These are phyloP conservation scores for Asterophora lycoperdoides DNA, from an alignment of 768 basidiomycete genomes.

Conservation along the genomic window DNA sequence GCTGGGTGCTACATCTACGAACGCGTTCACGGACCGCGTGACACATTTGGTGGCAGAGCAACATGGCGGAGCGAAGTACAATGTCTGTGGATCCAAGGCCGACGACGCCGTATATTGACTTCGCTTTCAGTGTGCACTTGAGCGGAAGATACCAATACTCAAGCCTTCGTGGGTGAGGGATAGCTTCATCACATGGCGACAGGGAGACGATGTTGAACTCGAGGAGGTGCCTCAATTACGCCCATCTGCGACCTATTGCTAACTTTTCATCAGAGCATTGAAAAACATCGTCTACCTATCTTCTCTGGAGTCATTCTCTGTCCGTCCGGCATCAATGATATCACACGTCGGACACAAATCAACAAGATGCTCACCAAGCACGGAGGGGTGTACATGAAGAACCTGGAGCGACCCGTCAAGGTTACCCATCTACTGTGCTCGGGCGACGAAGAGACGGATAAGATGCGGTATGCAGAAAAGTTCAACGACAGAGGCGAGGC, in stretches of 20 bases:
- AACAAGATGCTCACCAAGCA: constrained; percentile 52
- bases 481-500: constrained; percentile 69
- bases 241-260: not conserved
- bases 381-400: constrained; percentile 69
- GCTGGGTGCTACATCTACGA: constrained; percentile 68
- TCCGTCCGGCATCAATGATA: constrained; percentile 70
- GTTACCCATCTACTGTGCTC: constrained; percentile 86
- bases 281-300: constrained; percentile 59
- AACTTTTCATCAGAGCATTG: constrained; percentile 43
- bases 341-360: constrained; percentile 57
- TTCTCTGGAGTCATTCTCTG: constrained; percentile 71
- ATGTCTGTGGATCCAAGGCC: constrained; percentile 35
- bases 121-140: constrained; percentile 66
- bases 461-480: constrained; percentile 75
- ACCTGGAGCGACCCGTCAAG: constrained; percentile 69
- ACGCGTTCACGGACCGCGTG: constrained; percentile 78
- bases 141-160: constrained; percentile 77
- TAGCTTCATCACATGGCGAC: constrained; percentile 68
- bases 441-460: constrained; percentile 62
- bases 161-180: constrained; percentile 73
- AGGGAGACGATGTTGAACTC: constrained; percentile 75
- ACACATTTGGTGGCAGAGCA: constrained; percentile 82
- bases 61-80: constrained; percentile 85
- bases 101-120: constrained; percentile 4
- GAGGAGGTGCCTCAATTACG: constrained; percentile 42